Evolutionary conservation across 805 yeast species (phyloP), one percentile per base, ranked within the genome.

Genomic region (Pichia sporocuriosa): DNA sequence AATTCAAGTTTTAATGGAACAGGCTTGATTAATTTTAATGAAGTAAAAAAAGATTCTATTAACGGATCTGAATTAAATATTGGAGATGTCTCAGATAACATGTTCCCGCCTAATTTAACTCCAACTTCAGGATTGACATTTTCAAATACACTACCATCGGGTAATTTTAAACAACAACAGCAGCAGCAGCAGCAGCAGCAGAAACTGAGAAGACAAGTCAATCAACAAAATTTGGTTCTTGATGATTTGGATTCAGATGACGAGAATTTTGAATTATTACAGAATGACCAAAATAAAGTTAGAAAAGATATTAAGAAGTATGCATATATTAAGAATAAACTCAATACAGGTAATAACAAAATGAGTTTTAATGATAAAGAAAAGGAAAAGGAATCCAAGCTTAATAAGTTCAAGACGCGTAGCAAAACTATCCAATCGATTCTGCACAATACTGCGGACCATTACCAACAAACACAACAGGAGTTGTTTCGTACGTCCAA

Each of bases 381-480:
- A 12, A 33, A 35, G 9, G 44, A 29, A 12, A 53, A 49, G 30
- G 56, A 49, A 27, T 50, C 56, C 2, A 53, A 47, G 23, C 39
- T 56, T 8, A 49, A 46, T 15, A 56, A 54, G 31, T 37, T 56
- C 8, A 57, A 56, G 32, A 47, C 48, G 12, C 36, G 41, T 11
- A 51, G 52, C 22, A 55, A 53, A 35, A 48, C 59, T 2, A 41
- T 57, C 11, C 58, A 56, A 33, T 43, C 54, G 4, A 46, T 57
- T 25, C 42, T 56, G 31, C 61, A 57, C 41, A 45, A 53, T 17
- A 44, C 53, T 1, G 49, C 53, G 2, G 49, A 50, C 30, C 45
- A 51, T 35, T 49, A 50, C 35, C 51, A 47, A 19, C 42, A 39
- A 12, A 49, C 48, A 4, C 52, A 44, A 21, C 47, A 42, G 31